phyloP scores from a whole-genome alignment of 768 basidiomycete species.

The Ramaria sp. region DNA sequence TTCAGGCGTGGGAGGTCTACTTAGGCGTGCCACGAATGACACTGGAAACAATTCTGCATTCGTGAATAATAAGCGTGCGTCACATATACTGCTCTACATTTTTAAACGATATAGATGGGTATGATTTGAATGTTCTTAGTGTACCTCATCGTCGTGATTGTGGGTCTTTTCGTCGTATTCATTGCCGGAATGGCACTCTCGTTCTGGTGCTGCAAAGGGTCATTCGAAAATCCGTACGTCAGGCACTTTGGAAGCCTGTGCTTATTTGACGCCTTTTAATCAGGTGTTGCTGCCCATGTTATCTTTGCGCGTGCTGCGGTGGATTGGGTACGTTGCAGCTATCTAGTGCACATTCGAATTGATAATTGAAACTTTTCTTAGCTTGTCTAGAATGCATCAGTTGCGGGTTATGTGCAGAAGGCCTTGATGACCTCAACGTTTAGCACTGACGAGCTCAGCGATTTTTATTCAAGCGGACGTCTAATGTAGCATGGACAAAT shows the following conservation, averaged over 20 bases:
- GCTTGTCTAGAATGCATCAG: constrained; percentile 60
- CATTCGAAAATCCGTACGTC: constrained; percentile 43
- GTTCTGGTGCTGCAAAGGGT: constrained; percentile 54
- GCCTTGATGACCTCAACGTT: constrained; percentile 17
- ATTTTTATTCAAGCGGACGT: background rate
- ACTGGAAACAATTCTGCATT: background rate
- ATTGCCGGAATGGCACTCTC: constrained; percentile 46
- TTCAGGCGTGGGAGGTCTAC: background rate
- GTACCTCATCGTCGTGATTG: constrained; percentile 56
- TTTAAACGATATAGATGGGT: background rate
- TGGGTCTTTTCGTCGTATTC: constrained; percentile 47
- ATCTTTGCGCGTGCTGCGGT: constrained; percentile 63
- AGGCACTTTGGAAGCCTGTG: background rate
- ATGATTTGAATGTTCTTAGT: constrained; percentile 23
- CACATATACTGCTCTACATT: background rate
- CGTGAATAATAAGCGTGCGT: constrained; percentile 13
- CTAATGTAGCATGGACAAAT: background rate
- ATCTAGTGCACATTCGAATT: background rate
- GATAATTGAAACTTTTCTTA: constrained; percentile 15
- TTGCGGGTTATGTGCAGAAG: constrained; percentile 58
- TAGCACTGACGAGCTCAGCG: background rate
- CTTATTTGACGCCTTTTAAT: background rate
- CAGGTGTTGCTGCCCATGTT: constrained; percentile 52
- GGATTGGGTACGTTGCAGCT: constrained; percentile 39
- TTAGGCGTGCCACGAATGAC: background rate